These are phyloP conservation scores for Yamadazyma akitaensis DNA, from an alignment of 805 yeast species.

Conservation along the genomic window DNA sequence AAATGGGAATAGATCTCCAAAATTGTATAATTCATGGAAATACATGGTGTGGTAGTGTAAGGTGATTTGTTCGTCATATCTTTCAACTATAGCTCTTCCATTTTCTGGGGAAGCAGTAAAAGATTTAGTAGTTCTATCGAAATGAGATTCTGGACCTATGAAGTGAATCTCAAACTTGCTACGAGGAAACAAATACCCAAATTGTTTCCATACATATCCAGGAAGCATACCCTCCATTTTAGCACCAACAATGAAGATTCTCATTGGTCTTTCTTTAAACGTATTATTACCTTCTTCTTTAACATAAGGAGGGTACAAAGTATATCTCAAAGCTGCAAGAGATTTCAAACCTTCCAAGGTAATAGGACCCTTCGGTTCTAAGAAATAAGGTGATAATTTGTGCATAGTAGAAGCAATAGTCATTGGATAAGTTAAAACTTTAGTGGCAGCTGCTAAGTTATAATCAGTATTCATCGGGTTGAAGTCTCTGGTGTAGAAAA, in stretches of 20 bases:
- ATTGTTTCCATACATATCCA: slow-evolving; percentile 92
- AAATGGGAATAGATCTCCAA: slow-evolving; percentile 94
- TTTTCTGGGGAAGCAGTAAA: slow-evolving; percentile 52
- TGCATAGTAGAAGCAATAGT: slow-evolving; percentile 84
- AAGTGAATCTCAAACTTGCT: slow-evolving; percentile 83
- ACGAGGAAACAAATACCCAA: slow-evolving; percentile 80
- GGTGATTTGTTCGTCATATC: slow-evolving; percentile 70
- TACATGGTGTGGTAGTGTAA: slow-evolving; percentile 84
- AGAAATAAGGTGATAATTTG: slow-evolving; percentile 77
- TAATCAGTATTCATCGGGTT: slow-evolving; percentile 96
- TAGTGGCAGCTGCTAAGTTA: slow-evolving; percentile 92
- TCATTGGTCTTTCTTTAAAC: slow-evolving; percentile 81
- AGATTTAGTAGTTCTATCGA: slow-evolving; percentile 63
- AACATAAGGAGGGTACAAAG: slow-evolving; percentile 67
- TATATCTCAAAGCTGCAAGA: slow-evolving; percentile 85
- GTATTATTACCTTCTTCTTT: slow-evolving; percentile 47
- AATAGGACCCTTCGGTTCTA: slow-evolving; percentile 81
- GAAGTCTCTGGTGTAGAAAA: slow-evolving; percentile 87
- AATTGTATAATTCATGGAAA: slow-evolving; percentile 86
- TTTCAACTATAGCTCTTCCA: slow-evolving; percentile 64
- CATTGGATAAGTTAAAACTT: slow-evolving; percentile 88
- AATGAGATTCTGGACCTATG: slow-evolving; percentile 89
- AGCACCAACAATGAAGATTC: slow-evolving; percentile 87
- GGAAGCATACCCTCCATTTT: slow-evolving; percentile 93
- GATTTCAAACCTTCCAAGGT: slow-evolving; percentile 92